phyloP scores from a whole-genome alignment of 2,329 filamentous ascomycete genomes.

The Epichloe coenophiala region DNA sequence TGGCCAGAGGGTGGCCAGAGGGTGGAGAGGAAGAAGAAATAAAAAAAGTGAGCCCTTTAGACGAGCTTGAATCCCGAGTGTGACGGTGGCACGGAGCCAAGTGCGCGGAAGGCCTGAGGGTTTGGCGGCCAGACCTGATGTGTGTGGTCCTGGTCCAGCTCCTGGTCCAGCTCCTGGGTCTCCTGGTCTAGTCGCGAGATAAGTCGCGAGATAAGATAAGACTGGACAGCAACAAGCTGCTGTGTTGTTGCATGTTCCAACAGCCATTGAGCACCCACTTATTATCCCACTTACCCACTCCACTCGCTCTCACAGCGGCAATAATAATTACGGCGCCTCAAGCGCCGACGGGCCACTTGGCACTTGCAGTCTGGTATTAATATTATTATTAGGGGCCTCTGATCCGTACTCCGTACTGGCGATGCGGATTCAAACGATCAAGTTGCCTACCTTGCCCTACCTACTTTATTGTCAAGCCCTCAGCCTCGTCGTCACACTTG shows the following conservation, averaged over 20 bases:
- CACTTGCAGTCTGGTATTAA: background rate
- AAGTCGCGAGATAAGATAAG: background rate
- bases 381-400: too few species aligned
- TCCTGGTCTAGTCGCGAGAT: too few species aligned
- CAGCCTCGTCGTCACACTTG: too few species aligned
- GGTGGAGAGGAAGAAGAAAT: background rate
- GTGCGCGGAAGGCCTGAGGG: background rate
- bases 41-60: background rate
- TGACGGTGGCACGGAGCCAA: background rate
- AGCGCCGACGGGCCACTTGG: background rate
- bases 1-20: background rate
- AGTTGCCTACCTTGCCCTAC: too few species aligned
- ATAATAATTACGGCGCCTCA: background rate
- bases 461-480: too few species aligned
- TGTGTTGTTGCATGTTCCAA: background rate
- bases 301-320: background rate
- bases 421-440: too few species aligned
- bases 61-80: background rate
- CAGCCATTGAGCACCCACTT: too few species aligned
- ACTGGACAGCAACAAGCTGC: background rate
- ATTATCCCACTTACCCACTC: background rate
- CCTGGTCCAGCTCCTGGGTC: background rate
- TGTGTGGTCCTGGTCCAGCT: background rate
- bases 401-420: too few species aligned
- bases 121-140: background rate